phyloP scores from a whole-genome alignment of 768 basidiomycete genomes.

The Calocera cornea region DNA sequence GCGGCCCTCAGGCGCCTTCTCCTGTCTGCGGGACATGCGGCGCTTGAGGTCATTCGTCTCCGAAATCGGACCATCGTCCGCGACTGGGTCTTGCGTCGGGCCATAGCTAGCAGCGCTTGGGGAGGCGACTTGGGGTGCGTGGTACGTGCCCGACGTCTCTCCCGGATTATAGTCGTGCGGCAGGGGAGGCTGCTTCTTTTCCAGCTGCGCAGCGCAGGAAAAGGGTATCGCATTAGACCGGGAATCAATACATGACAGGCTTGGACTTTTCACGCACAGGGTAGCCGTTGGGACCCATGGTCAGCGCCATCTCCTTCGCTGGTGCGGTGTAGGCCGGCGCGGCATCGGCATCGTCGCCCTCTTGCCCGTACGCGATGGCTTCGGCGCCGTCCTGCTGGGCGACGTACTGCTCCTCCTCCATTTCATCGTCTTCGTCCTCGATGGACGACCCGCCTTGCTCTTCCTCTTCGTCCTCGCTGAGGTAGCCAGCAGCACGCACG shows the following conservation, averaged over 20 bases:
- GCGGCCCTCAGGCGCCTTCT: slow-evolving; percentile 57
- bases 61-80: neutral
- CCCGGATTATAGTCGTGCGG: slow-evolving; percentile 19
- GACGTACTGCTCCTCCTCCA: slow-evolving; percentile 34
- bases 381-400: slow-evolving; percentile 11
- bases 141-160: slow-evolving; percentile 16
- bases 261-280: slow-evolving; percentile 34
- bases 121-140: neutral
- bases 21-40: slow-evolving; percentile 48
- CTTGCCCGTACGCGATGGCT: slow-evolving; percentile 19
- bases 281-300: slow-evolving; percentile 43
- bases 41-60: slow-evolving; percentile 16
- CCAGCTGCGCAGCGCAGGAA: slow-evolving; percentile 26
- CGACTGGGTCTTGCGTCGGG: neutral
- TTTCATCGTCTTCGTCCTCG: slow-evolving; percentile 36
- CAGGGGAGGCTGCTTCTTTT: slow-evolving; percentile 30
- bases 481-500: slow-evolving; percentile 76
- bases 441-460: slow-evolving; percentile 50
- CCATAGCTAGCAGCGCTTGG: neutral
- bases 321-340: slow-evolving; percentile 41
- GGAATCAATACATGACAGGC: neutral
- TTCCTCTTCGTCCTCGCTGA: slow-evolving; percentile 63
- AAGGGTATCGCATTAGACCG: slow-evolving; percentile 2
- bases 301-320: slow-evolving; percentile 29
- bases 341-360: slow-evolving; percentile 33